Percentiles rank a stretch among this genome's conserved stretches.
phyloP scores from a whole-genome alignment of 2,329 filamentous ascomycete species.

The Stenocarpella maydis region DNA sequence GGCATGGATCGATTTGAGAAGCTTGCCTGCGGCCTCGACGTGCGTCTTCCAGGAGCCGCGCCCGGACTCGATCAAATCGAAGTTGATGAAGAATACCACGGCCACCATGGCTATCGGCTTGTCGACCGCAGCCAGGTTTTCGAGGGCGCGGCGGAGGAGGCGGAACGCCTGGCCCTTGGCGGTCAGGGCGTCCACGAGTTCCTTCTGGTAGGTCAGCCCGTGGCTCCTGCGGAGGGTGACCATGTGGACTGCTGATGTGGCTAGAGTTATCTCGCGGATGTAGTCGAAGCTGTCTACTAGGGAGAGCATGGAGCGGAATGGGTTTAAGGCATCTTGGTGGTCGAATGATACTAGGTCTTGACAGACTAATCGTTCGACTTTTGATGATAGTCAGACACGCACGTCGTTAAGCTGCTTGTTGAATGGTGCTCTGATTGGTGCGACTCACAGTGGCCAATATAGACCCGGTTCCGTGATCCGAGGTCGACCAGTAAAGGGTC shows the following conservation, averaged over 20 bases:
- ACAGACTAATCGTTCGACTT: conserved; percentile 60
- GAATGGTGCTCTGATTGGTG: not conserved
- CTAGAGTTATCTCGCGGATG: conserved; percentile 56
- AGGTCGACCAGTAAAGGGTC: conserved; percentile 66
- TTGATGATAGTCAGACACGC: not conserved
- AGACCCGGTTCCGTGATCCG: conserved; percentile 53
- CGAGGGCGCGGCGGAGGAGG: conserved; percentile 51
- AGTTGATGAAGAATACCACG: conserved; percentile 58
- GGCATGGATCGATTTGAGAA: conserved; percentile 51
- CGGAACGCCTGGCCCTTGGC: conserved; percentile 55
- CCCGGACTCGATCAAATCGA: conserved; percentile 52
- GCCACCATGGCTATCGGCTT: conserved; percentile 51
- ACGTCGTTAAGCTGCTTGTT: not conserved
- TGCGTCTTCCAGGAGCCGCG: conserved; percentile 44
- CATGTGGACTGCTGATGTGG: conserved; percentile 58
- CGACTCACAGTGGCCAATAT: conserved; percentile 60
- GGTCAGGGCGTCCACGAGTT: conserved; percentile 53
- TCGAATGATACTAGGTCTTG: conserved; percentile 60
- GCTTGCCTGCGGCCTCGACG: conserved; percentile 54
- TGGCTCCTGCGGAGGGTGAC: conserved; percentile 51
- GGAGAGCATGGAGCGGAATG: conserved; percentile 55
- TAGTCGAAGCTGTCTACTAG: conserved; percentile 52
- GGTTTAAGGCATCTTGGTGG: conserved; percentile 50
- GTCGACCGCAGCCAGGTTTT: conserved; percentile 47
- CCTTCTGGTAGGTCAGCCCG: conserved; percentile 39